Percentiles rank a stretch among this genome's conserved stretches.
Evolutionary conservation across 2,329 filamentous ascomycete species (phyloP).

Genomic region (Alternaria gaisen): DNA sequence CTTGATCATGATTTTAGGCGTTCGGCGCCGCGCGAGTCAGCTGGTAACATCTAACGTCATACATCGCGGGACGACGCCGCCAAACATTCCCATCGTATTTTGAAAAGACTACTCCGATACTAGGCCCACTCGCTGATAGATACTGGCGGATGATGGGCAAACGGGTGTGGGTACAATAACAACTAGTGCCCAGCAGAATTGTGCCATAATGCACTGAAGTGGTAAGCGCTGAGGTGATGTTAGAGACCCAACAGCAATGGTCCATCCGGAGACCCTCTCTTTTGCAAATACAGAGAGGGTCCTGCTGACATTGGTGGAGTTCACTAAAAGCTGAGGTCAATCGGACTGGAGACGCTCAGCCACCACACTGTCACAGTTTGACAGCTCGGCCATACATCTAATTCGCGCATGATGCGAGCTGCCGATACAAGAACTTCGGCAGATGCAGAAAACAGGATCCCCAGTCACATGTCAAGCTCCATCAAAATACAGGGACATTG

Average conservation of each 20-base stretch:
- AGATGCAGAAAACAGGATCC: constrained; percentile 7
- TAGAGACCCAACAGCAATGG: constrained; percentile 22
- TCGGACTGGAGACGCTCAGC: constrained; percentile 10
- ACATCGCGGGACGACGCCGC: background rate
- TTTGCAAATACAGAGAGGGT: constrained; percentile 6
- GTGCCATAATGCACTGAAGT: constrained; percentile 17
- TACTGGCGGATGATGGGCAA: constrained; percentile 21
- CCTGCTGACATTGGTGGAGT: constrained; percentile 17
- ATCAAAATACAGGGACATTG: constrained; percentile 5
- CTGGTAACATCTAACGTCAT: background rate
- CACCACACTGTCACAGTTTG: constrained; percentile 10
- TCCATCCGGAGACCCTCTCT: constrained; percentile 15
- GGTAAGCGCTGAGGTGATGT: constrained; percentile 18
- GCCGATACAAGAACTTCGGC: constrained; percentile 17
- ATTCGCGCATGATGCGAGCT: constrained; percentile 13
- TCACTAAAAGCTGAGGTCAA: constrained; percentile 6
- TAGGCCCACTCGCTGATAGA: constrained; percentile 4
- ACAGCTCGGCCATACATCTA: constrained; percentile 6
- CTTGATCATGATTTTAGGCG: constrained; percentile 10
- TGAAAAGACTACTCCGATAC: background rate
- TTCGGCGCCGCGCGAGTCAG: constrained; percentile 16
- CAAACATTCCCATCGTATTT: background rate
- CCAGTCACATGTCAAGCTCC: constrained; percentile 14
- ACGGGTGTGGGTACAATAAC: constrained; percentile 22
- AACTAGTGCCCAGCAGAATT: constrained; percentile 24